These are phyloP conservation scores for Zopfia rhizophila DNA, from an alignment of 2,329 filamentous ascomycete species.

Conservation along the genomic window DNA sequence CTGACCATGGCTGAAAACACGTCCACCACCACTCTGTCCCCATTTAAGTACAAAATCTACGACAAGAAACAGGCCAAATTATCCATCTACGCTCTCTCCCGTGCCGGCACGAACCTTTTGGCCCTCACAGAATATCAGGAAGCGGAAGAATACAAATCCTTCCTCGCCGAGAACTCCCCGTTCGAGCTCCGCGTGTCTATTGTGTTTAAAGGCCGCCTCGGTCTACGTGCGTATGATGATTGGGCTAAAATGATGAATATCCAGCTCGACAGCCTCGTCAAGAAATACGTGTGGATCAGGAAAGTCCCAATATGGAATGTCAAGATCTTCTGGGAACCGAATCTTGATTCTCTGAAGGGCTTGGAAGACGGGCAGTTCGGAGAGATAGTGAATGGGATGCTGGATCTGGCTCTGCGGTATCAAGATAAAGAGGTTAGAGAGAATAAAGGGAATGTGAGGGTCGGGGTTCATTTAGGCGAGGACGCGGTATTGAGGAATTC, in stretches of 20 bases:
- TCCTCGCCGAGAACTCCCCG: constrained; percentile 31
- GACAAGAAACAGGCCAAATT: constrained; percentile 34
- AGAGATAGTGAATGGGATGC: constrained; percentile 30
- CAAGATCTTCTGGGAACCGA: constrained; percentile 33
- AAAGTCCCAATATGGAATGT: constrained; percentile 37
- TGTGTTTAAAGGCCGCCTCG: constrained; percentile 36
- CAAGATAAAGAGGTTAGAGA: constrained; percentile 24
- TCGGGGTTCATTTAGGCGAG: constrained; percentile 25
- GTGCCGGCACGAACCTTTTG: constrained; percentile 33
- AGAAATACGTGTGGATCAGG: constrained; percentile 34
- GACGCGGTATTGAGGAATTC: no score
- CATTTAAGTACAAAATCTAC: constrained; percentile 35
- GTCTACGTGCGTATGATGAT: constrained; percentile 37
- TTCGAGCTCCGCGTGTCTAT: constrained; percentile 33
- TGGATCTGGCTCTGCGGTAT: constrained; percentile 24
- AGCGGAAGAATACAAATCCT: constrained; percentile 37
- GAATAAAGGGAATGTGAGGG: constrained; percentile 25
- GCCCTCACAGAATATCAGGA: constrained; percentile 31
- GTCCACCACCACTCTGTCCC: constrained; percentile 26
- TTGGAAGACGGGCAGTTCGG: constrained; percentile 10
- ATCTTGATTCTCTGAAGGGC: neutral
- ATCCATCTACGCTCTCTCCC: constrained; percentile 36
- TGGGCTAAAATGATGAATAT: constrained; percentile 38
- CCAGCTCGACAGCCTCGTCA: constrained; percentile 36
- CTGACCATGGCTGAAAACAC: constrained; percentile 14